Evolutionary conservation across 768 basidiomycete species (phyloP), one percentile per base, ranked within the genome.

Genomic region (Psilocybe azurescens): DNA sequence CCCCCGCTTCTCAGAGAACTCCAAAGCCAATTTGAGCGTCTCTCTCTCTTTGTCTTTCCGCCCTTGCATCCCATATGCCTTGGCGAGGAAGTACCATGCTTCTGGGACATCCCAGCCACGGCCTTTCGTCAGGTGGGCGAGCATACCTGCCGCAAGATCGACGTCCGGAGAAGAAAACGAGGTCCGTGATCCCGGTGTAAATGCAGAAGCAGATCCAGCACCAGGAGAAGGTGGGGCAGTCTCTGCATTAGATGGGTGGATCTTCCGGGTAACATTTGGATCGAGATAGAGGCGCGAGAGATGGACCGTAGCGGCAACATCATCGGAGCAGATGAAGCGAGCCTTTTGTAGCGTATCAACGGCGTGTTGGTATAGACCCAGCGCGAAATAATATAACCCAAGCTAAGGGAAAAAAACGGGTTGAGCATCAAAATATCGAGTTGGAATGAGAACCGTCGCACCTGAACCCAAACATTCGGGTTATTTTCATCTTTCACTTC

Each of bases 391-490:
- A 69, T 94, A 91, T 16, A 94, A 71, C 0, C 91, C 92, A 56
- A 95, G 80, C 91, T 95, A 64, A 7, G 61, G 20, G 13, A n/a
- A 59, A 51, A 50, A 3, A 36, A 24, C 13, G 11, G 24, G 46
- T 53, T 32, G 8, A 46, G 44, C 9, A 20, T 10, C 41, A 13
- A 24, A 4, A 16, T 38, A 13, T 32, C 32, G 11, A 55, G 30
- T 28, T 28, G 10, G 24, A 18, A 55, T 30, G 18, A 30, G 28
- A 53, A 28, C 58, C 29, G 41, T 49, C 85, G 59, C 65, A 97
- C 94, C 85, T 98, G 96, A 5, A 97, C 90, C 95, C 95, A 98
- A 14, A 99, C 94, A 29, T 86, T 89, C 3, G 93, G 87, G 73
- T 97, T 95, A 28, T 85, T 83, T 65, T 93, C 90, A 71, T 97